phyloP scores from a whole-genome alignment of 805 yeast species.

The Starmera caribaea region DNA sequence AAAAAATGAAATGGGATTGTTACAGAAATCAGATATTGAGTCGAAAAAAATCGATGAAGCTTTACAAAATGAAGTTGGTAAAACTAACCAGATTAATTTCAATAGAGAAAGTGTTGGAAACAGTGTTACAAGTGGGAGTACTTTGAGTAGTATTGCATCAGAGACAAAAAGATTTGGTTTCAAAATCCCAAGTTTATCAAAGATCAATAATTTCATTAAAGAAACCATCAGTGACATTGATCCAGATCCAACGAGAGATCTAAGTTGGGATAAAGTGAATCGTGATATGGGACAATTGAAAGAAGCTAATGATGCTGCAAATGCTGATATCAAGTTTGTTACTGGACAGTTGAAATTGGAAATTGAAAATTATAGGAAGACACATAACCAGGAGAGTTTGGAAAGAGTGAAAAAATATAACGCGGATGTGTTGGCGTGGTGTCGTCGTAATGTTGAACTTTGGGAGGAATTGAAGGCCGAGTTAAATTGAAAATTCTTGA shows the following conservation, averaged over 20 bases:
- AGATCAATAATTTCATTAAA: conserved; percentile 41
- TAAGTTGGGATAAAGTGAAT: conserved; percentile 31
- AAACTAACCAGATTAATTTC: conserved; percentile 20
- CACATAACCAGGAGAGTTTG: conserved; percentile 41
- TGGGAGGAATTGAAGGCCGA: conserved; percentile 50
- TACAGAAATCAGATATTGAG: conserved; percentile 34
- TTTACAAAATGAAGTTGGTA: conserved; percentile 12
- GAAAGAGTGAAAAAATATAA: conserved; percentile 45
- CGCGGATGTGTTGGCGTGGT: conserved; percentile 53
- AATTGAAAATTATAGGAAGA: conserved; percentile 34
- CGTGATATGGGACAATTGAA: conserved; percentile 38
- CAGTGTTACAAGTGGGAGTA: conserved; percentile 1
- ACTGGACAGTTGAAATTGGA: conserved; percentile 33
- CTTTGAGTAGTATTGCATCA: not conserved
- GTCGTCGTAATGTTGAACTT: conserved; percentile 51
- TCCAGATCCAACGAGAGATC: conserved; percentile 55
- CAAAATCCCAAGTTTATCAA: conserved; percentile 44
- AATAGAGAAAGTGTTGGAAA: conserved; percentile 16
- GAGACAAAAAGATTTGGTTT: conserved; percentile 15
- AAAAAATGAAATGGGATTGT: conserved; percentile 21
- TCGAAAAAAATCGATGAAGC: conserved; percentile 30
- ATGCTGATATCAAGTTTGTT: conserved; percentile 39
- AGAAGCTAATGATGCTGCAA: conserved; percentile 42
- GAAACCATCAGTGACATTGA: conserved; percentile 53
- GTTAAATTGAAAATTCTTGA: not conserved